Evolutionary conservation across 371 early-diverging fungal genomes (phyloP).

Genomic region (Thermomucor indicae-seudaticae): DNA sequence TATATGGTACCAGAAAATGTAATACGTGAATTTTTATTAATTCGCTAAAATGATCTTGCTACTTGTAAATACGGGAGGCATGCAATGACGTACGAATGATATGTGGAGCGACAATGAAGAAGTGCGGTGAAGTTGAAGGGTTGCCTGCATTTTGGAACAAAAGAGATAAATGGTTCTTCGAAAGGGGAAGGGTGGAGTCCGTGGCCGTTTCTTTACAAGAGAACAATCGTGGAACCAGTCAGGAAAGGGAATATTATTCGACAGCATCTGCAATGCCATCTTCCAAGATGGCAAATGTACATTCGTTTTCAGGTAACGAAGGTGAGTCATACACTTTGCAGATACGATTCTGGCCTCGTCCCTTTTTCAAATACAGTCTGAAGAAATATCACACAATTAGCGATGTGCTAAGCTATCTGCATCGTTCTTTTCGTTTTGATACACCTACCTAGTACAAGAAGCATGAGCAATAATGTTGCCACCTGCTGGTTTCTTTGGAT

Average conservation of each 20-base stretch:
- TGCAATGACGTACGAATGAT: too few relatives aligned
- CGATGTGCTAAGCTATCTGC: too few relatives aligned
- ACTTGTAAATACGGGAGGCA: too few relatives aligned
- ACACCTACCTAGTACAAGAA: slow-evolving; percentile 63
- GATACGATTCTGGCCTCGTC: slow-evolving; percentile 76
- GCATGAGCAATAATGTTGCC: slow-evolving; percentile 99
- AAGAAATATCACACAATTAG: background rate
- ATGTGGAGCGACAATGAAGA: too few relatives aligned
- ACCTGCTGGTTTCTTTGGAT: slow-evolving; percentile 98
- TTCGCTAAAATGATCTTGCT: too few relatives aligned
- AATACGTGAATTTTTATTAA: too few relatives aligned
- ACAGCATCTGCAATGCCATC: slow-evolving; percentile 61
- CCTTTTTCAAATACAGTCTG: slow-evolving; percentile 80
- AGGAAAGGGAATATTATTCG: slow-evolving; percentile 6
- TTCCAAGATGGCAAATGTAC: slow-evolving; percentile 59
- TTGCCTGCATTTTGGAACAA: too few relatives aligned
- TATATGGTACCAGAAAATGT: too few relatives aligned
- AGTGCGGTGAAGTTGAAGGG: too few relatives aligned
- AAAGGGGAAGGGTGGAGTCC: background rate
- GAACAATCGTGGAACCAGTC: background rate
- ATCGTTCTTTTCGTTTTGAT: too few relatives aligned
- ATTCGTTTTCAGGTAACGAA: slow-evolving; percentile 79
- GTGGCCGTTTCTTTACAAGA: too few relatives aligned
- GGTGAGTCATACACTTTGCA: slow-evolving; percentile 94
- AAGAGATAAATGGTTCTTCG: too few relatives aligned